Evolutionary conservation across 2,329 filamentous ascomycete species (phyloP).

Genomic region (Diplodia scrobiculata): DNA sequence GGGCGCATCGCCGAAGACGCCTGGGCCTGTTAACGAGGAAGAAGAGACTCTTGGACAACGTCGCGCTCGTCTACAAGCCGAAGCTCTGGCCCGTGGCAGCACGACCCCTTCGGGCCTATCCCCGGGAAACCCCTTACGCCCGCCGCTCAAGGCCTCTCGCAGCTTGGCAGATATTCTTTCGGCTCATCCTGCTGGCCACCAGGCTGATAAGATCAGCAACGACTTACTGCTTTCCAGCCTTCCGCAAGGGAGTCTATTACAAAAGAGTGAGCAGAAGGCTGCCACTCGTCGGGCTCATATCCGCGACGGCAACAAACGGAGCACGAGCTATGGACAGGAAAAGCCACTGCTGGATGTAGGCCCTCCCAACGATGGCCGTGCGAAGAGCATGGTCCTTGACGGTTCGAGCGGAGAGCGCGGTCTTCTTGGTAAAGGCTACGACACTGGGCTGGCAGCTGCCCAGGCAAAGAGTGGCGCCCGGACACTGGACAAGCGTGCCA

Average conservation of each 20-base stretch:
- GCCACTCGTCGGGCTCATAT: slow-evolving; percentile 44
- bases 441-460: not conserved
- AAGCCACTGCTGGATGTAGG: slow-evolving; percentile 37
- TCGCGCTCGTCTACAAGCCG: slow-evolving; percentile 70
- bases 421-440: slow-evolving; percentile 11
- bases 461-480: not conserved
- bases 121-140: slow-evolving; percentile 35
- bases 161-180: slow-evolving; percentile 66
- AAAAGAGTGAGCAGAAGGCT: slow-evolving; percentile 43
- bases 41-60: slow-evolving; percentile 81
- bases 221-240: slow-evolving; percentile 41
- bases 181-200: slow-evolving; percentile 52
- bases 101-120: slow-evolving; percentile 24
- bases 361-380: slow-evolving; percentile 11
- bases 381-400: slow-evolving; percentile 18
- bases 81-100: slow-evolving; percentile 53
- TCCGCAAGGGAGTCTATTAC: slow-evolving; percentile 47
- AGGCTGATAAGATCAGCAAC: slow-evolving; percentile 43
- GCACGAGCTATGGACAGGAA: slow-evolving; percentile 38
- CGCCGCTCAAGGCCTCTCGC: slow-evolving; percentile 48
- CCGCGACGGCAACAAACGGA: slow-evolving; percentile 40
- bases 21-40: slow-evolving; percentile 47
- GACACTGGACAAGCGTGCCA: not conserved
- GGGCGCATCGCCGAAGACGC: slow-evolving; percentile 32
- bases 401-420: slow-evolving; percentile 9